Evolutionary conservation across 2,329 filamentous ascomycete genomes (phyloP).

Genomic region (Ophiostoma perfectum): DNA sequence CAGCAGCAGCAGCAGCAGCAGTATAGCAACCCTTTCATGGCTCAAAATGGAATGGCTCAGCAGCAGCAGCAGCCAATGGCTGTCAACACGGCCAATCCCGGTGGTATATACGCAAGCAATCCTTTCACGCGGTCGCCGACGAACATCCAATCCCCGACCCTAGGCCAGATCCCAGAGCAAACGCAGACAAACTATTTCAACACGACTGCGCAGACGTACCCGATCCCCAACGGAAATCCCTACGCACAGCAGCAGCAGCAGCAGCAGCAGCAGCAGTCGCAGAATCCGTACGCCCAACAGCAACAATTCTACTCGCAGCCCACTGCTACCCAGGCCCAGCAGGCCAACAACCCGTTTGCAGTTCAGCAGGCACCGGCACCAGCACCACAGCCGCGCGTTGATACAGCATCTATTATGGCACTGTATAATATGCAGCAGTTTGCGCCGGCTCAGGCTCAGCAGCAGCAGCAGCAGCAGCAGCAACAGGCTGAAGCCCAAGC

Average conservation of each 20-base stretch:
- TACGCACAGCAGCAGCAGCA: conserved; percentile 16
- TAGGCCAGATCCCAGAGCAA: conserved; percentile 51
- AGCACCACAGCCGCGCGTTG: conserved; percentile 40
- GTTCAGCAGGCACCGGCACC: conserved; percentile 35
- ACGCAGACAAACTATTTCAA: conserved; percentile 41
- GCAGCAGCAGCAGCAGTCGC: conserved; percentile 12
- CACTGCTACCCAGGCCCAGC: conserved; percentile 19
- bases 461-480: conserved; percentile 19
- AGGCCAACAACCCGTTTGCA: conserved; percentile 33
- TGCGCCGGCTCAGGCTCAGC: conserved; percentile 37
- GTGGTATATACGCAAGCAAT: conserved; percentile 38
- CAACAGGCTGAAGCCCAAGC: conserved; percentile 24
- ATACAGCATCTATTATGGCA: conserved; percentile 71
- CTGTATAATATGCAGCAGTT: conserved; percentile 61
- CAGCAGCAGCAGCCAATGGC: conserved; percentile 35
- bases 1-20: conserved; percentile 36
- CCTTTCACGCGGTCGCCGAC: conserved; percentile 47
- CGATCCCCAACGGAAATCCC: conserved; percentile 18
- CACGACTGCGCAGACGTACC: conserved; percentile 19
- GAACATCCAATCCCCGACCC: conserved; percentile 45
- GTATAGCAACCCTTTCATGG: conserved; percentile 23
- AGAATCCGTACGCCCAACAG: conserved; percentile 14
- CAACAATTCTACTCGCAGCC: conserved; percentile 33
- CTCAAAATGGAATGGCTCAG: conserved; percentile 1
- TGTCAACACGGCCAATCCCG: conserved; percentile 36